Evolutionary conservation across 2,329 filamentous ascomycete genomes (phyloP).

Genomic region (Uncinocarpus reesii): DNA sequence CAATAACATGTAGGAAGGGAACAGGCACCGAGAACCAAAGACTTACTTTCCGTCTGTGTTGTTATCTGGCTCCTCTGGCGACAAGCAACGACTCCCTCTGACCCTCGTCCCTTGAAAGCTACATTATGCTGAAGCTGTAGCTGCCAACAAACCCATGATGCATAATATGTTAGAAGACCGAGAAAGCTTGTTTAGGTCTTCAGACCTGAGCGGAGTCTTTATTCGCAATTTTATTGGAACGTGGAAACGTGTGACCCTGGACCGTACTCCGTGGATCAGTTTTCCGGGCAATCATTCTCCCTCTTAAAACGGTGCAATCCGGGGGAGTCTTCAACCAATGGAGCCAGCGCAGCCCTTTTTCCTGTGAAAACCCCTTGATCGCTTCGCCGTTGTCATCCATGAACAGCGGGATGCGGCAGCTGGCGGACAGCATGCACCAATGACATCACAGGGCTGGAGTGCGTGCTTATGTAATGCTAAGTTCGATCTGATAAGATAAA

Average conservation of each 20-base stretch:
- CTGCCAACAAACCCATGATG: neutral
- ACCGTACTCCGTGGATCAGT: neutral
- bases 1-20: neutral
- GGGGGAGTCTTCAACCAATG: too few relatives aligned
- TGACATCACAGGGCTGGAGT: conserved; percentile 3
- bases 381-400: too few relatives aligned
- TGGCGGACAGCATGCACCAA: conserved; percentile 1
- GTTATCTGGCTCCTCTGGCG: neutral
- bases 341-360: too few relatives aligned
- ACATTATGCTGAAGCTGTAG: conserved; percentile 2
- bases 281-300: neutral
- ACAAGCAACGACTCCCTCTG: neutral
- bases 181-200: conserved; percentile 6
- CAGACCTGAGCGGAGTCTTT: neutral
- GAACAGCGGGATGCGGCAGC: neutral
- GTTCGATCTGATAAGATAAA: neutral
- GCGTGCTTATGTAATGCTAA: conserved; percentile 8
- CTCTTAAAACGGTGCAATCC: too few relatives aligned
- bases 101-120: neutral
- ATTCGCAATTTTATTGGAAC: neutral
- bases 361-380: too few relatives aligned
- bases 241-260: neutral
- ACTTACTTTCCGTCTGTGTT: neutral
- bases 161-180: conserved; percentile 2
- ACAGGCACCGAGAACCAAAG: neutral